Evolutionary conservation across 2,329 filamentous ascomycete species (phyloP), one percentile per base, ranked within the genome.

Genomic region (Fusarium sarcochroum): DNA sequence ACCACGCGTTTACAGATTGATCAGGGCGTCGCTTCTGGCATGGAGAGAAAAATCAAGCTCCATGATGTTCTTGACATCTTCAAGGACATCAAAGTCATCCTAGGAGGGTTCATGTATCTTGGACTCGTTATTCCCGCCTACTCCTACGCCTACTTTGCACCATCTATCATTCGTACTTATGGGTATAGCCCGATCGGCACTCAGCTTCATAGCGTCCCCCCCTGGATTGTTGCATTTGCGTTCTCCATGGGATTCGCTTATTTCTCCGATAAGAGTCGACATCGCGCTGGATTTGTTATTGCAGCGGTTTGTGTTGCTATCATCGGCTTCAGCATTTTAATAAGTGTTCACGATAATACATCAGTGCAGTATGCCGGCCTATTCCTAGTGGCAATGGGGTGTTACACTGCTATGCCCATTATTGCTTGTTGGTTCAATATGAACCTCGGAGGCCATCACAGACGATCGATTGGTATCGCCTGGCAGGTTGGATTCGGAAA

Each of bases 361-460:
- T 66, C 85, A 13, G 80, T 93, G 8, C 87, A 96, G 77, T 98
- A 97, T 73, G 91, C 84, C 0, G 92, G 91, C 0, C 85, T 98
- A 0, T 97, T 97, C 82, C 82, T 98, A 32, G 88, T 97, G 49
- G 91, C 92, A 3, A 90, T 90, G 81, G 93, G 93, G 47, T 86
- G 88, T 0, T 98, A 97, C 80, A 90, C 89, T 1, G 93, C 94
- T n/a, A 94, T 97, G 91, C 94, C 95, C 0, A 90, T 97, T 30
- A 88, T 94, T 42, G 87, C 94, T 8, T 94, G 91, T 77, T 94
- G 92, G 91, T 94, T 91, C 78, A 91, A 90, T 71, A 93, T 93
- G 88, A 94, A 94, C 72, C 81, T 93, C 2, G 88, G 88, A 3
- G 91, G 91, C 0, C 92, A 94, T 75, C 90, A 90, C 58, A 86